A percentile compares a stretch with the other conserved stretches of the same genome.
phyloP scores from a whole-genome alignment of 495 filamentous ascomycete genomes.

The Jackrogersella multiformis region DNA sequence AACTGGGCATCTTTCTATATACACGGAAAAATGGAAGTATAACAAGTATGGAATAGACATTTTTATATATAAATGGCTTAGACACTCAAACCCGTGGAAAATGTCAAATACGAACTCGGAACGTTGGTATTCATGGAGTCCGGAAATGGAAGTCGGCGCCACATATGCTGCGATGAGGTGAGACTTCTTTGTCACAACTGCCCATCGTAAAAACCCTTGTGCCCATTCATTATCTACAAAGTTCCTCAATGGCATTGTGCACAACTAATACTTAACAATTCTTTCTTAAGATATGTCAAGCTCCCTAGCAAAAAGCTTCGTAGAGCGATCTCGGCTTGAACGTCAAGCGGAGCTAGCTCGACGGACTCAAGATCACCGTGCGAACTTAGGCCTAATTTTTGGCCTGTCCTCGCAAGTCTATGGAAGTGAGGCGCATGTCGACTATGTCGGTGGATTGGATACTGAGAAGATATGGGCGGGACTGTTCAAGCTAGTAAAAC shows the following conservation, averaged over 20 bases:
- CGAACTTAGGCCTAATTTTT: constrained; percentile 23
- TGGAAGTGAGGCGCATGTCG: constrained; percentile 22
- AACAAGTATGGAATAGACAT: neutral
- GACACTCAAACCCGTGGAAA: neutral
- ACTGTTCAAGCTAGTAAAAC: constrained; percentile 1
- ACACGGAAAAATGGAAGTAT: neutral
- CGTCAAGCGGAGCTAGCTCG: constrained; percentile 30
- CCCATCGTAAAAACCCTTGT: constrained; percentile 8
- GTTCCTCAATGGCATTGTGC: constrained; percentile 33
- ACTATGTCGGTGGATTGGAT: constrained; percentile 33
- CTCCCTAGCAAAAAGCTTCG: constrained; percentile 11
- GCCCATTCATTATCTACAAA: neutral
- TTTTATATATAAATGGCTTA: neutral
- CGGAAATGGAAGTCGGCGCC: constrained; percentile 32
- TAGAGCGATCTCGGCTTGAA: constrained; percentile 28
- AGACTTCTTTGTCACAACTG: constrained; percentile 20
- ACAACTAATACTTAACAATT: neutral
- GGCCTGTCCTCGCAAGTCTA: constrained; percentile 26
- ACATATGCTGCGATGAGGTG: neutral
- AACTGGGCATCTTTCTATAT: neutral
- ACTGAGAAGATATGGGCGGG: constrained; percentile 19
- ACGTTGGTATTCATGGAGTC: constrained; percentile 23
- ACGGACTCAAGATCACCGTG: constrained; percentile 22
- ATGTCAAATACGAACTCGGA: constrained; percentile 2
- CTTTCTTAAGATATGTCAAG: constrained; percentile 19